Evolutionary conservation across 129 eudicot genomes (phyloP).

Genomic region (Pseudognaphalium luteoalbum): DNA sequence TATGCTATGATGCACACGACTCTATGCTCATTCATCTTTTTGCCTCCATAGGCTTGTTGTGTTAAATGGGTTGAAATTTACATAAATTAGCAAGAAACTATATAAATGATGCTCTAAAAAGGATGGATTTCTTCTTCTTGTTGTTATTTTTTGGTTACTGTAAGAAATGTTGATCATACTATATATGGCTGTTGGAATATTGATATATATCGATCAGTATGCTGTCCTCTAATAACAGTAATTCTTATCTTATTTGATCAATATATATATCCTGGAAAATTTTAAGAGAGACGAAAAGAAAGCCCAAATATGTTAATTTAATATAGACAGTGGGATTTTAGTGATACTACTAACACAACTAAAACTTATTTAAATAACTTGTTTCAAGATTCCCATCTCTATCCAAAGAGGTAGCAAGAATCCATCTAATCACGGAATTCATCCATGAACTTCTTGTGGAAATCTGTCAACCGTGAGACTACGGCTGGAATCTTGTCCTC

Average conservation of each 20-base stretch:
- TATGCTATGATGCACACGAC: too few species aligned
- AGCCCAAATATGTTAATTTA: background rate
- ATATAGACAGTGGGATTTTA: background rate
- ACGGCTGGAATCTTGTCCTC: slow-evolving; percentile 92
- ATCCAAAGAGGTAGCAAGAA: slow-evolving; percentile 1
- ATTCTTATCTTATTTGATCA: background rate
- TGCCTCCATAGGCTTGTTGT: too few species aligned
- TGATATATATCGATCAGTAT: background rate
- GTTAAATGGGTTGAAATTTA: too few species aligned
- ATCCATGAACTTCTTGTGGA: slow-evolving; percentile 74
- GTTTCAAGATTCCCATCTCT: background rate
- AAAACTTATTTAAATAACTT: slow-evolving; percentile 3
- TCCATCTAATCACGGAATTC: slow-evolving; percentile 59
- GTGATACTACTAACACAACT: background rate
- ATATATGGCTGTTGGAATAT: background rate
- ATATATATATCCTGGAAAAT: too few species aligned
- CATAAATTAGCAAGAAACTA: too few species aligned
- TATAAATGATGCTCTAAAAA: background rate
- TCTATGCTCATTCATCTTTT: too few species aligned
- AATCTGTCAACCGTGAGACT: slow-evolving; percentile 61
- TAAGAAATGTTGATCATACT: background rate
- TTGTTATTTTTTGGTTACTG: background rate
- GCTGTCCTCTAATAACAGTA: background rate
- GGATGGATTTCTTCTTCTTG: background rate
- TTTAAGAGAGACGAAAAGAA: background rate